A percentile compares a stretch with the other conserved stretches of the same genome.
These are phyloP conservation scores for Trichoderma endophyticum DNA, from an alignment of 2,329 filamentous ascomycete species.

Conservation along the genomic window DNA sequence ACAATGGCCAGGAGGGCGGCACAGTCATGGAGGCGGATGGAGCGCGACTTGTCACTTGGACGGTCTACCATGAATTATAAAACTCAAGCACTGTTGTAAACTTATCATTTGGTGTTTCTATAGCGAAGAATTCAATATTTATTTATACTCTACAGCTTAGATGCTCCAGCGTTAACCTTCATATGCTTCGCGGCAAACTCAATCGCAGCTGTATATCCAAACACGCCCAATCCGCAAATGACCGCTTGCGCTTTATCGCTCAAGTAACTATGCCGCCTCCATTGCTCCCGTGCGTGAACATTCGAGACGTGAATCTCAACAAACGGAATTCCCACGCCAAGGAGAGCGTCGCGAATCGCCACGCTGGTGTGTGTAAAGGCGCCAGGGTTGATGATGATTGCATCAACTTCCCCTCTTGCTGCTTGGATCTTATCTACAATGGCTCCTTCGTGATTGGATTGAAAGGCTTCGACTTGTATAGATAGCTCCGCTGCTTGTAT, in stretches of 20 bases:
- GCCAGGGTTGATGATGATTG: conserved; percentile 7
- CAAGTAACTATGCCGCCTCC: conserved; percentile 12
- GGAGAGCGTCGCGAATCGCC: conserved; percentile 3
- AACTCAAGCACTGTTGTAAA: background rate
- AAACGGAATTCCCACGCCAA: conserved; percentile 3
- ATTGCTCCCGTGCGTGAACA: background rate
- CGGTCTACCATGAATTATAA: background rate
- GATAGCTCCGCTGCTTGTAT: background rate
- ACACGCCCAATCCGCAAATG: conserved; percentile 12
- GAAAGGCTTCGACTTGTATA: background rate
- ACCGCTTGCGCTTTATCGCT: conserved; percentile 14
- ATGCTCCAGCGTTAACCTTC: background rate
- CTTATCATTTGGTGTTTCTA: background rate
- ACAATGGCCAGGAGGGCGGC: conserved; percentile 54
- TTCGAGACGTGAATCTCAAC: conserved; percentile 8
- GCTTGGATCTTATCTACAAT: conserved; percentile 13
- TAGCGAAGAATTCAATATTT: background rate
- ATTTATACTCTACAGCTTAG: conserved; percentile 1
- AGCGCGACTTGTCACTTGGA: conserved; percentile 4
- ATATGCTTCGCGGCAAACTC: conserved; percentile 11
- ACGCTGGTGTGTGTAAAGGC: conserved; percentile 14
- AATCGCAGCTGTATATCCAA: conserved; percentile 12
- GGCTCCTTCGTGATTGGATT: conserved; percentile 11
- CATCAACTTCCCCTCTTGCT: background rate
- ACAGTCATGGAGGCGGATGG: conserved; percentile 42